These are phyloP conservation scores for Pichia californica DNA, from an alignment of 805 yeast genomes.

Conservation along the genomic window DNA sequence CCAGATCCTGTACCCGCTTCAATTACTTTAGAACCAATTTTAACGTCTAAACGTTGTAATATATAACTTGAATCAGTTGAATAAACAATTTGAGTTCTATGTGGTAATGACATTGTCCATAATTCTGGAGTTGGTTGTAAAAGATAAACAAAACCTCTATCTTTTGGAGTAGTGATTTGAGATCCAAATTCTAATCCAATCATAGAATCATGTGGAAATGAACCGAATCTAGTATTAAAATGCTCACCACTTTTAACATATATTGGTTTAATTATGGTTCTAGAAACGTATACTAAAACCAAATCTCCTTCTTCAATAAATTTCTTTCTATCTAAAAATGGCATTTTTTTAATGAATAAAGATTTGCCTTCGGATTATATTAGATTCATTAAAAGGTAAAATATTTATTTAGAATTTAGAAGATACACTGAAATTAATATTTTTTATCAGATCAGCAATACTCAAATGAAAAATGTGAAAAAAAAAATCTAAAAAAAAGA, in stretches of 20 bases:
- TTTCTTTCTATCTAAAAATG: conserved; percentile 46
- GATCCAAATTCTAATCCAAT: conserved; percentile 78
- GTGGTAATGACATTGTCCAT: conserved; percentile 95
- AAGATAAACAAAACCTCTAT: conserved; percentile 79
- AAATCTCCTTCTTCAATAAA: conserved; percentile 79
- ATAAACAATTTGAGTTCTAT: conserved; percentile 95
- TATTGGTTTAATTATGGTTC: conserved; percentile 75
- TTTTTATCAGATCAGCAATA: too few relatives aligned
- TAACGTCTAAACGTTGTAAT: conserved; percentile 69
- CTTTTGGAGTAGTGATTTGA: conserved; percentile 66
- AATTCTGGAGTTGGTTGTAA: conserved; percentile 91
- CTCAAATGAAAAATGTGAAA: too few relatives aligned
- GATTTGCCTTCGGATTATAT: too few relatives aligned
- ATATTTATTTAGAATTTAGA: too few relatives aligned
- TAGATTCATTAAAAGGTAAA: too few relatives aligned
- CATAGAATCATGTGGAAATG: conserved; percentile 79
- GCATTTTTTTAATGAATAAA: conserved; percentile 15
- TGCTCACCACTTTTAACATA: conserved; percentile 50
- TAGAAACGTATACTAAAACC: conserved; percentile 77
- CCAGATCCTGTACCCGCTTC: conserved; percentile 99
- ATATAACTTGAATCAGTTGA: conserved; percentile 93
- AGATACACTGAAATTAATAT: too few relatives aligned
- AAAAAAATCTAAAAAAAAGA: too few relatives aligned
- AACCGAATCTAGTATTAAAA: conserved; percentile 83
- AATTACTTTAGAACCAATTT: conserved; percentile 70